Percentiles rank a stretch among this genome's conserved stretches.
These are phyloP conservation scores for Solidago caesia DNA, from an alignment of 129 eudicot genomes.

Conservation along the genomic window DNA sequence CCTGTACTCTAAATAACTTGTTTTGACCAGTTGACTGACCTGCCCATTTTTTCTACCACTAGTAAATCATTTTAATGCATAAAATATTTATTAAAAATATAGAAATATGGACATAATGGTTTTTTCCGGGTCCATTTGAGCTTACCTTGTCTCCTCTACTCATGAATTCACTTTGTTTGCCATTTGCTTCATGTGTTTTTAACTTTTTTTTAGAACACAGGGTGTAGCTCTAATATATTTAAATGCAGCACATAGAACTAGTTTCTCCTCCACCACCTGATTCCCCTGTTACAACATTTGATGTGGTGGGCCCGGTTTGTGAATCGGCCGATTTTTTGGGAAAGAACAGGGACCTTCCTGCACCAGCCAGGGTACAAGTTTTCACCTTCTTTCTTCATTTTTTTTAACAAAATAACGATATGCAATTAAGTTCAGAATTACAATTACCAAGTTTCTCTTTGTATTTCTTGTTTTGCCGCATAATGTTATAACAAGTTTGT, in stretches of 20 bases:
- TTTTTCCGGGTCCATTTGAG: too few species aligned
- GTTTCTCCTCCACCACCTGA: constrained; percentile 71
- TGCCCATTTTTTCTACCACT: too few species aligned
- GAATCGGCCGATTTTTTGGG: constrained; percentile 90
- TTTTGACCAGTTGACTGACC: too few species aligned
- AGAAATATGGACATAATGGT: too few species aligned
- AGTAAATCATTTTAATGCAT: too few species aligned
- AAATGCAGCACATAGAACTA: constrained; percentile 87
- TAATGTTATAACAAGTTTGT: not conserved
- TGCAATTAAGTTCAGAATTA: not conserved
- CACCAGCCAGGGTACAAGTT: constrained; percentile 61
- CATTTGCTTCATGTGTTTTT: too few species aligned
- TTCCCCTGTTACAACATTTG: constrained; percentile 68
- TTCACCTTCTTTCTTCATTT: not conserved
- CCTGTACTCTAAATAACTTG: too few species aligned
- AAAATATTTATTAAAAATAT: too few species aligned
- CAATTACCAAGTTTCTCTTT: not conserved
- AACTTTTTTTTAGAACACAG: too few species aligned
- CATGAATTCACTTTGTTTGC: too few species aligned
- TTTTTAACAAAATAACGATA: not conserved
- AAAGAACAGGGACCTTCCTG: constrained; percentile 76
- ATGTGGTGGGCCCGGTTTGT: constrained; percentile 89
- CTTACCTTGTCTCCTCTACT: too few species aligned
- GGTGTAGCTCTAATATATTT: not conserved
- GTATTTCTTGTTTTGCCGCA: not conserved